Conservation (phyloP, 306 rosid genomes). For the Malus asiatica region DNA sequence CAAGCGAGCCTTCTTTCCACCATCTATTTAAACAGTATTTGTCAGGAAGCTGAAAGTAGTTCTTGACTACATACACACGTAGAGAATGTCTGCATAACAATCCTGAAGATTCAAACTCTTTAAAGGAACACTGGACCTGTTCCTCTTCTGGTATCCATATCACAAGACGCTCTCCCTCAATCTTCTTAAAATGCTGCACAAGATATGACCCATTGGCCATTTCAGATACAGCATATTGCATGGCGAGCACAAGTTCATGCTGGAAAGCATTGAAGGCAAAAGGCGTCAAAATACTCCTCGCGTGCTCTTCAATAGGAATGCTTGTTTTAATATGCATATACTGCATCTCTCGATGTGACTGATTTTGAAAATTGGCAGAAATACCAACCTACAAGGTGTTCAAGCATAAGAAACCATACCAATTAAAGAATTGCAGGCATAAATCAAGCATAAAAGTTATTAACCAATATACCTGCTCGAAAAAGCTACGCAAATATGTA, state of each 20-base stretch:
- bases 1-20: conserved; percentile 56
- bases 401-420: conserved; percentile 18
- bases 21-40: conserved; percentile 68
- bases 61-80: conserved; percentile 52
- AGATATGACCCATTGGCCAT: conserved; percentile 68
- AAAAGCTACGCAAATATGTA: conserved; percentile 74
- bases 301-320: conserved; percentile 88
- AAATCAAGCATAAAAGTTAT: neutral
- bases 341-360: conserved; percentile 50
- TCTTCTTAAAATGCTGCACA: conserved; percentile 68
- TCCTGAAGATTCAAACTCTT: conserved; percentile 93
- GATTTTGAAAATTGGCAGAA: conserved; percentile 56
- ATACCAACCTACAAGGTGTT: conserved; percentile 54
- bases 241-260: conserved; percentile 56
- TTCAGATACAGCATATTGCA: conserved; percentile 82
- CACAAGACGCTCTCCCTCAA: conserved; percentile 59
- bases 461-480: conserved; percentile 61
- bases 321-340: conserved; percentile 57
- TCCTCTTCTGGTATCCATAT: conserved; percentile 74
- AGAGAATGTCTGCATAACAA: conserved; percentile 78
- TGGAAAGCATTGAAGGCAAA: conserved; percentile 80
- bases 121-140: conserved; percentile 85
- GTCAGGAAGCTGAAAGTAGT: conserved; percentile 88
- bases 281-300: conserved; percentile 66
- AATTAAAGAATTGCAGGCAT: conserved; percentile 11